Evolutionary conservation across 768 basidiomycete species (phyloP), one percentile per base, ranked within the genome.

Genomic region (Hortiboletus flavorubellus): DNA sequence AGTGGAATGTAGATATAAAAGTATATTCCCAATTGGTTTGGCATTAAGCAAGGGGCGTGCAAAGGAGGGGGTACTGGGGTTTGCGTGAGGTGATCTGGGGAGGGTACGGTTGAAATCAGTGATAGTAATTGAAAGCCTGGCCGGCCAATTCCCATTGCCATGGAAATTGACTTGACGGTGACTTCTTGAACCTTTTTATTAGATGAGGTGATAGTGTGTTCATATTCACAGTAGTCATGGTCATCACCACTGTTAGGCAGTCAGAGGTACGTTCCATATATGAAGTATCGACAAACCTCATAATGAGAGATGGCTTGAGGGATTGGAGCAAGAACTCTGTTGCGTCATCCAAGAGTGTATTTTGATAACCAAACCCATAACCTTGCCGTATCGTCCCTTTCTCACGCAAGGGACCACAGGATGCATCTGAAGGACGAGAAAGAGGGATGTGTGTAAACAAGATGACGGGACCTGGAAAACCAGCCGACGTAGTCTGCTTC

Each of bases 71-170:
- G 46, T 35, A 58, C 56, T 51, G 64, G 53, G 38, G 49, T 52
- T 62, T 77, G 74, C 4, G 71, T 75, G 33, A 74, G 55, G 41
- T 44, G 62, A 37, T 65, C 67, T 21, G 59, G 55, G 4, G 60
- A 61, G 48, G 67, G 65, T 40, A 62, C 51, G 60, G 72, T 23
- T 78, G 78, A 44, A 75, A 46, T 76, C 23, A 98, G 80, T 2
- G 93, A 90, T 42, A 98, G 79, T 18, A 98, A 80, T 62, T 96
- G 92, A 72, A 94, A 93, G 40, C 93, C 96, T 7, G 96, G 94
- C 30, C 77, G 77, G 42, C 79, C 78, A 49, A 98, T 81, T 33
- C 90, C 91, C 84, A 93, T 91, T 4, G 87, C 89, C 78, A 94
- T 91, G 12, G 92, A 93, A 64, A 97, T 78, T 2, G 92, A 87